Evolutionary conservation across 371 early-diverging fungal genomes (phyloP).

Genomic region (Mucor plumbeus): DNA sequence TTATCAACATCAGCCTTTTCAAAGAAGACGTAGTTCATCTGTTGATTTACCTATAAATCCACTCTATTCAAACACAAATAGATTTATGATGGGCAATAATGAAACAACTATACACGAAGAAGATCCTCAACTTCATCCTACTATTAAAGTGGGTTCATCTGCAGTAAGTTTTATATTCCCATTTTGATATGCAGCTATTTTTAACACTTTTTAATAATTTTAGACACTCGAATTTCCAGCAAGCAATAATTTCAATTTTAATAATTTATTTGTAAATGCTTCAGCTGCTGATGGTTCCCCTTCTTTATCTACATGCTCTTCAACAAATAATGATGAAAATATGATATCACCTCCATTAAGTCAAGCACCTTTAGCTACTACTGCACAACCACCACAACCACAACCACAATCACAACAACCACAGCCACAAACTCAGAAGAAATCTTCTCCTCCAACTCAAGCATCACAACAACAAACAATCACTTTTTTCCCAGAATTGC

Average conservation of each 20-base stretch:
- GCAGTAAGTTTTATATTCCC: conserved; percentile 11
- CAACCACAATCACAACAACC: neutral
- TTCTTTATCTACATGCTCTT: conserved; percentile 13
- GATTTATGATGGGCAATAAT: conserved; percentile 8
- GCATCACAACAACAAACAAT: conserved; percentile 13
- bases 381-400: conserved; percentile 2
- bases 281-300: conserved; percentile 1
- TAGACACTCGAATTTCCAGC: conserved; percentile 23
- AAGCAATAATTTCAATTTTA: neutral
- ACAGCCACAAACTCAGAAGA: conserved; percentile 11
- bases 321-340: conserved; percentile 10
- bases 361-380: neutral
- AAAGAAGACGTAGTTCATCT: conserved; percentile 37
- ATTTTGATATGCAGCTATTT: neutral
- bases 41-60: conserved; percentile 37
- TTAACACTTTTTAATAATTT: neutral
- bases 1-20: conserved; percentile 30
- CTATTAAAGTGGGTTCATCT: conserved; percentile 17
- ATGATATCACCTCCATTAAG: conserved; percentile 13
- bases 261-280: neutral
- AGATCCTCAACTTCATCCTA: conserved; percentile 12
- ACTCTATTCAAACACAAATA: conserved; percentile 26
- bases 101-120: conserved; percentile 29
- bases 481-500: conserved; percentile 33
- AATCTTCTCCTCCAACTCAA: conserved; percentile 8